These are phyloP conservation scores for Saitozyma podzolica DNA, from an alignment of 768 basidiomycete genomes.

Conservation along the genomic window DNA sequence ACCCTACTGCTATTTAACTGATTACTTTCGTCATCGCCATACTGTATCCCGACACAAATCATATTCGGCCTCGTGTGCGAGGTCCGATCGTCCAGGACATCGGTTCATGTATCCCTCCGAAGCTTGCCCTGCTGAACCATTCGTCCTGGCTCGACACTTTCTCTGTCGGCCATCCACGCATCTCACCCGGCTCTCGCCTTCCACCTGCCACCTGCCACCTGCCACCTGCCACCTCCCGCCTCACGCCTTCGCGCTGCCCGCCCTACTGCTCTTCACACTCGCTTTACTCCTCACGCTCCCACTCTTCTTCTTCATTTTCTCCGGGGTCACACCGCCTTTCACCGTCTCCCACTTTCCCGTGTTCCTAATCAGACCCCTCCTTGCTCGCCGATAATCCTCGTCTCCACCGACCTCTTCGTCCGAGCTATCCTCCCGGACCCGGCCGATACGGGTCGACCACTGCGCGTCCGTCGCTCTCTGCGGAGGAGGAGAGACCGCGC, in stretches of 20 bases:
- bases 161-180: too few relatives aligned
- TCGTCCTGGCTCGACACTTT: too few relatives aligned
- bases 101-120: too few relatives aligned
- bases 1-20: too few relatives aligned
- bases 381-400: slow-evolving; percentile 38
- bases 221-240: too few relatives aligned
- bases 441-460: slow-evolving; percentile 43
- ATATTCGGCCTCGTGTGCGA: too few relatives aligned
- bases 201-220: too few relatives aligned
- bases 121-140: too few relatives aligned
- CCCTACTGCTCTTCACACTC: slow-evolving; percentile 7
- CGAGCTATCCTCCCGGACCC: slow-evolving; percentile 38
- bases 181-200: too few relatives aligned
- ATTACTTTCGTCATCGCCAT: too few relatives aligned
- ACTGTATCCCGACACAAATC: too few relatives aligned
- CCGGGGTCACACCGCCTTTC: neutral
- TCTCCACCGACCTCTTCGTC: slow-evolving; percentile 41
- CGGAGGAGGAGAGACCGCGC: slow-evolving; percentile 8
- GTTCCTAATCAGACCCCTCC: slow-evolving; percentile 38
- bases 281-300: neutral
- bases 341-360: slow-evolving; percentile 39
- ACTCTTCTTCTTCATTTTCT: slow-evolving; percentile 23
- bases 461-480: slow-evolving; percentile 12
- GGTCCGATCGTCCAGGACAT: too few relatives aligned
- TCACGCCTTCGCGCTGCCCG: slow-evolving; percentile 1